Evolutionary conservation across 768 basidiomycete genomes (phyloP).

Genomic region (Leucocoprinus birnbaumii): DNA sequence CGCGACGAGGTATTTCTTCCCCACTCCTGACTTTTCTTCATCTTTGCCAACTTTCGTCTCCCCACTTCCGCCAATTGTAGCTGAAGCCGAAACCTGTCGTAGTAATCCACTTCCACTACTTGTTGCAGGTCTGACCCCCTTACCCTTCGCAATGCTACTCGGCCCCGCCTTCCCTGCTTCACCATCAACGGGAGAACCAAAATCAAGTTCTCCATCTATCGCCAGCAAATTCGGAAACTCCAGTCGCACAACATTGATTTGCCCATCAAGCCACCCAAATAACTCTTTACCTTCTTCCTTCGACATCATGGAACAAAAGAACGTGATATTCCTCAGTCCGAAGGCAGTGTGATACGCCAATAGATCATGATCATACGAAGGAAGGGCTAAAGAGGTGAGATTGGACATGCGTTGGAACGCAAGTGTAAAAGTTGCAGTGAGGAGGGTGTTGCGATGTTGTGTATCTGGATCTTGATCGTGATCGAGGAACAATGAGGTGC

Average conservation of each 20-base stretch:
- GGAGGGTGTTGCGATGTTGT: conserved; percentile 24
- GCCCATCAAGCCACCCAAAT: conserved; percentile 41
- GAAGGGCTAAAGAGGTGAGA: conserved; percentile 36
- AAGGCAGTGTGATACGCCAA: conserved; percentile 41
- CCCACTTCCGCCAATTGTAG: neutral
- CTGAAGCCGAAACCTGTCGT: neutral
- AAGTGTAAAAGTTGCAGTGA: conserved; percentile 39
- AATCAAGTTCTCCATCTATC: conserved; percentile 25
- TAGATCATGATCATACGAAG: conserved; percentile 39
- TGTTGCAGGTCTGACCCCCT: neutral
- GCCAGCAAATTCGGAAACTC: conserved; percentile 29
- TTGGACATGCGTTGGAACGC: conserved; percentile 46
- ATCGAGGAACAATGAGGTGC: neutral
- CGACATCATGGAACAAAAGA: conserved; percentile 29
- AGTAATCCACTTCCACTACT: neutral
- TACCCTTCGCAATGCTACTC: neutral
- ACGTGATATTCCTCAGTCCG: conserved; percentile 35
- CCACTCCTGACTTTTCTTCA: neutral
- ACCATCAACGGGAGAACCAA: conserved; percentile 1
- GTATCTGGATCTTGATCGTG: conserved; percentile 9
- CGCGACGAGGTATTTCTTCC: conserved; percentile 6
- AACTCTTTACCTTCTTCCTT: conserved; percentile 28
- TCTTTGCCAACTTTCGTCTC: no score
- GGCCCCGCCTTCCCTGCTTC: neutral
- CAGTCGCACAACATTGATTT: conserved; percentile 36